phyloP scores from a whole-genome alignment of 306 rosid genomes.

The Quercus cerris region DNA sequence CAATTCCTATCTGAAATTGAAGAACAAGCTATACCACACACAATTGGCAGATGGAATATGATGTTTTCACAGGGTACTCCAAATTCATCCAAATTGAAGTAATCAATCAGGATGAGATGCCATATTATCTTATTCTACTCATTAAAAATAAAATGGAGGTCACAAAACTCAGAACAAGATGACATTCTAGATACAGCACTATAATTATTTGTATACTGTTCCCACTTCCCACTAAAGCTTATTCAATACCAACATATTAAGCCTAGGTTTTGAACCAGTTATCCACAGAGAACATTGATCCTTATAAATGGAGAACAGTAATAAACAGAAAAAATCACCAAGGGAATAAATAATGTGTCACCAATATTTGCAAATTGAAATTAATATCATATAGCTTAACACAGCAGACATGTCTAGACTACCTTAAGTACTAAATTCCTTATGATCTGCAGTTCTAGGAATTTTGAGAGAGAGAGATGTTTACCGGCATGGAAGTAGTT shows the following conservation, averaged over 20 bases:
- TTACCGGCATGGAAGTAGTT: not conserved
- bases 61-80: not conserved
- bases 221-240: not conserved
- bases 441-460: not conserved
- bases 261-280: constrained; percentile 5
- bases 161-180: not conserved
- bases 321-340: not conserved
- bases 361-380: not conserved
- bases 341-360: no score
- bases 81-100: not conserved
- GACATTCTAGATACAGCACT: not conserved
- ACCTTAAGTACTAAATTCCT: not conserved
- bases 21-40: not conserved
- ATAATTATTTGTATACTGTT: not conserved
- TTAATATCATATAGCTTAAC: not conserved
- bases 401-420: not conserved
- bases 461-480: not conserved
- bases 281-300: not conserved
- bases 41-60: not conserved
- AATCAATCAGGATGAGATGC: not conserved
- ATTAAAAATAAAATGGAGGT: not conserved
- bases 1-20: not conserved
- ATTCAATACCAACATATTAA: not conserved
- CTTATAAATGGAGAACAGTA: not conserved
- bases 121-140: not conserved